Percentiles rank a stretch among this genome's conserved stretches.
phyloP scores from a whole-genome alignment of 1,139 yeast species.

The Kazachstania sp. region DNA sequence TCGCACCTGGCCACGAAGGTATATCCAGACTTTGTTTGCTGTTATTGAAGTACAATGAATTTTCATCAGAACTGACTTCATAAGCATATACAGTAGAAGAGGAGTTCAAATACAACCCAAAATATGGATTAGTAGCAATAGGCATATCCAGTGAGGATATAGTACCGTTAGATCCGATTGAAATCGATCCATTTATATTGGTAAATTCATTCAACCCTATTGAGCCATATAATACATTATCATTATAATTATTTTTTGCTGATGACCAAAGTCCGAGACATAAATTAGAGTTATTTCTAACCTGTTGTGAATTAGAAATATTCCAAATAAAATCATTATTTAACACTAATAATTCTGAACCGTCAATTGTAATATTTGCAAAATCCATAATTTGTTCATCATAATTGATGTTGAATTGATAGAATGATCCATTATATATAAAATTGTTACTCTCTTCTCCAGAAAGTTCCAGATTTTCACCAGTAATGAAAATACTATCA shows the following conservation, averaged over 20 bases:
- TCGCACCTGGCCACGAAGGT: conserved; percentile 14
- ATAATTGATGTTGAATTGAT: conserved; percentile 13
- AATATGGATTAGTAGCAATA: conserved; percentile 12
- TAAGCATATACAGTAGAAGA: conserved; percentile 21
- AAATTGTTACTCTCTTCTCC: conserved; percentile 10
- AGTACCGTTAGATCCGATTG: conserved; percentile 8
- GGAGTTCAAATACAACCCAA: conserved; percentile 23
- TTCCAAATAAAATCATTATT: conserved; percentile 24
- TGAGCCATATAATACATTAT: conserved; percentile 35
- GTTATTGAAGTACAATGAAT: conserved; percentile 1
- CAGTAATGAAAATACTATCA: conserved; percentile 20
- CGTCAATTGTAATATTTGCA: conserved; percentile 25
- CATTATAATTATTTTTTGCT: conserved; percentile 22
- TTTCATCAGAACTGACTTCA: conserved; percentile 13
- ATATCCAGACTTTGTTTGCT: conserved; percentile 4
- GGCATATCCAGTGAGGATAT: conserved; percentile 1
- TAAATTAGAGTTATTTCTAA: conserved; percentile 21
- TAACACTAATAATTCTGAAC: conserved; percentile 18
- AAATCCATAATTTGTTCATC: conserved; percentile 8
- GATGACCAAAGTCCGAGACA: conserved; percentile 25
- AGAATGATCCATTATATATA: conserved; percentile 29
- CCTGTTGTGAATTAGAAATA: conserved; percentile 12
- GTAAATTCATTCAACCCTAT: conserved; percentile 10
- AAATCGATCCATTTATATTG: conserved; percentile 13
- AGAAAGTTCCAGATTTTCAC: conserved; percentile 12